phyloP scores from a whole-genome alignment of 2,329 filamentous ascomycete species.

The Cytospora paraplurivora region DNA sequence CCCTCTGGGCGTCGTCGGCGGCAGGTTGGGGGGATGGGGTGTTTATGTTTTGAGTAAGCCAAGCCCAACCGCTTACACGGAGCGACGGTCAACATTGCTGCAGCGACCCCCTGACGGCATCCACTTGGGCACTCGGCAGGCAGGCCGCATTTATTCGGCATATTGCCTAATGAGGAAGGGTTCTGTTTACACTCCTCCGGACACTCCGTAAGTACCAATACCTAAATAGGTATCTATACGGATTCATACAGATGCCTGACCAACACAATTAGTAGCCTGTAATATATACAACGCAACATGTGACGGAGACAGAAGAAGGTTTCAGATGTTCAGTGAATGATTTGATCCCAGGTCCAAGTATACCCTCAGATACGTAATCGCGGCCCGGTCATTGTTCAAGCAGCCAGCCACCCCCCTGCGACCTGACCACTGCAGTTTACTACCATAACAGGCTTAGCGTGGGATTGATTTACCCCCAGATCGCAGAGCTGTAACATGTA shows the following conservation, averaged over 20 bases:
- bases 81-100: constrained; percentile 9
- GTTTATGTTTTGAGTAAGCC: constrained; percentile 19
- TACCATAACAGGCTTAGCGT: constrained; percentile 8
- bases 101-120: constrained; percentile 12
- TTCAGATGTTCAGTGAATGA: background rate
- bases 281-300: background rate
- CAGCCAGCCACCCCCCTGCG: background rate
- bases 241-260: no score
- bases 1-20: constrained; percentile 7
- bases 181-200: background rate
- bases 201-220: no score
- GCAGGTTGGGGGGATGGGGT: constrained; percentile 7
- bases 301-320: background rate
- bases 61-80: constrained; percentile 10
- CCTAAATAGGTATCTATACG: no score
- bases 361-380: background rate
- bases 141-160: background rate
- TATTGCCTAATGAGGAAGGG: background rate
- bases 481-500: constrained; percentile 10
- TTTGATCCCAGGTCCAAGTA: background rate
- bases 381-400: background rate
- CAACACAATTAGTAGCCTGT: background rate
- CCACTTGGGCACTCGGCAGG: background rate
- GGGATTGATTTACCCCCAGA: background rate
- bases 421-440: background rate